A percentile compares a stretch with the other conserved stretches of the same genome.
These are phyloP conservation scores for Hebeloma cylindrosporum DNA, from an alignment of 768 basidiomycete genomes.

Conservation along the genomic window DNA sequence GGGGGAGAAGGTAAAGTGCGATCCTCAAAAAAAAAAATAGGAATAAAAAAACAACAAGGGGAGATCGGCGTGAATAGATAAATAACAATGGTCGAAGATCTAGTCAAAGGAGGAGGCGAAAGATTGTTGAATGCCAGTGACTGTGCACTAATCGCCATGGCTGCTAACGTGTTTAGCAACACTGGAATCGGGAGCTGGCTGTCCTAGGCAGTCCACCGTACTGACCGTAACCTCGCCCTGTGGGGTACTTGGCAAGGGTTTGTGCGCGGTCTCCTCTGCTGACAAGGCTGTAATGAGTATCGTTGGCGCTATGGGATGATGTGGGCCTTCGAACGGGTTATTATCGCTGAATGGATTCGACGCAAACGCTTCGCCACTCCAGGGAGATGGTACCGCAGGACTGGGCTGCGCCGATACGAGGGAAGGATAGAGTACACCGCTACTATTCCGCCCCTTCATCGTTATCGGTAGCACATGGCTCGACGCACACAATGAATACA, in stretches of 20 bases:
- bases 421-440: slow-evolving; percentile 13
- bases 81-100: too few relatives aligned
- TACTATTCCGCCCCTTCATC: not conserved
- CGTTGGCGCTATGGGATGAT: slow-evolving; percentile 7
- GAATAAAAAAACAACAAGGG: too few relatives aligned
- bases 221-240: slow-evolving; percentile 63
- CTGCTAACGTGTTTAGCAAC: slow-evolving; percentile 48
- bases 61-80: too few relatives aligned
- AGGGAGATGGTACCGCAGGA: slow-evolving; percentile 27
- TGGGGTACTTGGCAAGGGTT: slow-evolving; percentile 56
- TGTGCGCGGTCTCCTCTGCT: slow-evolving; percentile 47
- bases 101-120: too few relatives aligned
- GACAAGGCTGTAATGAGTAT: slow-evolving; percentile 27
- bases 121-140: too few relatives aligned
- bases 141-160: too few relatives aligned
- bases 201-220: slow-evolving; percentile 66
- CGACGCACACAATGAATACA: slow-evolving; percentile 20
- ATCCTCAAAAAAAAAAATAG: too few relatives aligned
- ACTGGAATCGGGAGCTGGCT: slow-evolving; percentile 45
- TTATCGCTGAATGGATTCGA: slow-evolving; percentile 23
- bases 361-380: slow-evolving; percentile 22
- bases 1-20: too few relatives aligned
- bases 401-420: slow-evolving; percentile 11
- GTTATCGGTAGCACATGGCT: slow-evolving; percentile 14
- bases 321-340: slow-evolving; percentile 28